Base-by-base conservation (phyloP, 2,329 filamentous ascomycete genomes). In the Pseudodiploospora longispora region DNA sequence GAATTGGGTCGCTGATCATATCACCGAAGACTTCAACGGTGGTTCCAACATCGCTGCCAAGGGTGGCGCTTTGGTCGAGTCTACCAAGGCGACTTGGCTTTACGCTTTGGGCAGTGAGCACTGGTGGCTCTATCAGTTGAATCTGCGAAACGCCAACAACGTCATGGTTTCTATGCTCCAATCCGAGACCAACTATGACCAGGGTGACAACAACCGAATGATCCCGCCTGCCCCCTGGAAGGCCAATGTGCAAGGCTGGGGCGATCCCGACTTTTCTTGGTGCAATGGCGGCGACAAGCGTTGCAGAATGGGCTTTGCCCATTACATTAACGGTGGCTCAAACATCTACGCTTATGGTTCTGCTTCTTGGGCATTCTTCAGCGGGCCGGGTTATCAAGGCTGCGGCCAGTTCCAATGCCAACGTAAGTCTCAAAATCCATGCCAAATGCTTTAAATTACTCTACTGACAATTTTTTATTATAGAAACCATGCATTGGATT, bases 61-160 rank as follows among this genome's bases (percentile, higher is more conserved):
- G 36, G 69, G 75, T 10, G 71, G 73, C 30, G 55, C 68, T 0
- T 59, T 74, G 3, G 59, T 73, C 35, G 68, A 76, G 50, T 67
- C 66, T 10, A 67, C 64, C 10, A 61, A 63, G 6, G 70, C 71
- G 3, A 74, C 69, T 27, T 80, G 76, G 76, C 60, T 80, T 32
- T 52, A 56, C 36, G 58, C 53, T 5, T 30, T 59, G 38, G 72
- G 76, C 3, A 72, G 66, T 38, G 77, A 81, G 61, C 77, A 81
- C 57, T 72, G 70, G 60, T 71, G 71, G 57, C 59, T 80, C 39
- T 81, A 80, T 60, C 74, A 80, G 59, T 71, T 78, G 50, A 74
- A 77, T 49, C 58, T 79, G 41, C 62, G 66, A 39, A 60, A 63
- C 32, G 73, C 75, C 1, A 55, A 63, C 43, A 75, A 76, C 47